A percentile compares a stretch with the other conserved stretches of the same genome.
These are phyloP conservation scores for Magnolia officinalis DNA, from an alignment of 164 flowering plant species.

Conservation along the genomic window DNA sequence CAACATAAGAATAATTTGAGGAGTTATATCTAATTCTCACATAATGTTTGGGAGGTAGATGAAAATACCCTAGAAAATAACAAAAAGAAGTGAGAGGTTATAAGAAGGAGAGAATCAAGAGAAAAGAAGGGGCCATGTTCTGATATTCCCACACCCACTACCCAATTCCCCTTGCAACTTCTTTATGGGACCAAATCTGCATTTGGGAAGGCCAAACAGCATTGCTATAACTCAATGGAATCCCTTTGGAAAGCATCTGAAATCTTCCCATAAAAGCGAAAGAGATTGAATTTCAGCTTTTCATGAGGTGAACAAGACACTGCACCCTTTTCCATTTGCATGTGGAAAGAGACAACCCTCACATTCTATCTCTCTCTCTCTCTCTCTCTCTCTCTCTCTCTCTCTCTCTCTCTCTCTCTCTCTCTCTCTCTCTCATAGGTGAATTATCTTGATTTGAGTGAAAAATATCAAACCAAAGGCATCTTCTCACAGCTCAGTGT, in stretches of 20 bases:
- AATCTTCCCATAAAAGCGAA: conserved; percentile 48
- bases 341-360: conserved; percentile 38
- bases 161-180: conserved; percentile 60
- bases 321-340: conserved; percentile 26
- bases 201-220: conserved; percentile 20
- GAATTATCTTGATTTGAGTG: background rate
- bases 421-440: background rate
- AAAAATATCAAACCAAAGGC: background rate
- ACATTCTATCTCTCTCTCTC: background rate
- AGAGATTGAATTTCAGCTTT: conserved; percentile 66
- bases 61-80: too few relatives aligned
- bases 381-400: too few relatives aligned
- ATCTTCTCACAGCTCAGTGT: background rate
- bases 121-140: conserved; percentile 44
- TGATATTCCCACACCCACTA: conserved; percentile 56
- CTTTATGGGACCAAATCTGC: conserved; percentile 70
- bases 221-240: conserved; percentile 2
- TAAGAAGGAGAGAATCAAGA: too few relatives aligned
- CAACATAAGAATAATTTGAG: too few relatives aligned
- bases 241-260: conserved; percentile 18
- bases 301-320: conserved; percentile 45
- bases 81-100: too few relatives aligned
- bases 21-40: too few relatives aligned
- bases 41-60: too few relatives aligned
- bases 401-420: too few relatives aligned